Conservation (phyloP, 2,329 filamentous ascomycete species). For the Tolypocladium album region DNA sequence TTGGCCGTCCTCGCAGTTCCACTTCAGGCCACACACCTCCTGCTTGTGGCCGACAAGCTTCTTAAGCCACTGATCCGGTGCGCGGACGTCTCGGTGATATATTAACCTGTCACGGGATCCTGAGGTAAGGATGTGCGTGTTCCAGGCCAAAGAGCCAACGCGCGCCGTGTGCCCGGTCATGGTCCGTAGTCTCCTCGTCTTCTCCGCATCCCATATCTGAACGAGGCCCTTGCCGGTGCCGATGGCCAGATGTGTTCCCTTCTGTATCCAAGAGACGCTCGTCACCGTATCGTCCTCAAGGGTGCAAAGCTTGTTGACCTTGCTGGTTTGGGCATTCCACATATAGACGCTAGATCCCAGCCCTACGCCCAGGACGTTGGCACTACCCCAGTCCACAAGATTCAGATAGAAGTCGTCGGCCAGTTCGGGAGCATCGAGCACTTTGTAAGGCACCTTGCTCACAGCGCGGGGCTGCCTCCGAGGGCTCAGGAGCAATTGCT, state of each 20-base stretch:
- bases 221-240: slow-evolving; percentile 91
- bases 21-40: slow-evolving; percentile 91
- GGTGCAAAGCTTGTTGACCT: slow-evolving; percentile 89
- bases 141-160: slow-evolving; percentile 93
- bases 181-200: slow-evolving; percentile 72
- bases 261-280: slow-evolving; percentile 96
- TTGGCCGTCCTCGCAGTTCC: slow-evolving; percentile 94
- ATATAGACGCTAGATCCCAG: slow-evolving; percentile 91
- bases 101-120: slow-evolving; percentile 89
- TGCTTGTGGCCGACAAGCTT: slow-evolving; percentile 93
- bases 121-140: slow-evolving; percentile 92
- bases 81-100: slow-evolving; percentile 89
- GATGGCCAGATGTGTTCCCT: slow-evolving; percentile 90
- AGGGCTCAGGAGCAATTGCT: slow-evolving; percentile 85
- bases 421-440: slow-evolving; percentile 88
- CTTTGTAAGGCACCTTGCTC: slow-evolving; percentile 95
- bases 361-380: slow-evolving; percentile 87
- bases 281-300: slow-evolving; percentile 89
- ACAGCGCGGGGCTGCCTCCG: slow-evolving; percentile 81
- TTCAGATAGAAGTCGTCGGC: slow-evolving; percentile 98
- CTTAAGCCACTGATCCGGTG: slow-evolving; percentile 79
- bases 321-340: slow-evolving; percentile 89
- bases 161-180: slow-evolving; percentile 95
- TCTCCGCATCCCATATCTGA: slow-evolving; percentile 95
- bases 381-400: slow-evolving; percentile 93